phyloP scores from a whole-genome alignment of 306 rosid genomes.

The Medicago arabica region DNA sequence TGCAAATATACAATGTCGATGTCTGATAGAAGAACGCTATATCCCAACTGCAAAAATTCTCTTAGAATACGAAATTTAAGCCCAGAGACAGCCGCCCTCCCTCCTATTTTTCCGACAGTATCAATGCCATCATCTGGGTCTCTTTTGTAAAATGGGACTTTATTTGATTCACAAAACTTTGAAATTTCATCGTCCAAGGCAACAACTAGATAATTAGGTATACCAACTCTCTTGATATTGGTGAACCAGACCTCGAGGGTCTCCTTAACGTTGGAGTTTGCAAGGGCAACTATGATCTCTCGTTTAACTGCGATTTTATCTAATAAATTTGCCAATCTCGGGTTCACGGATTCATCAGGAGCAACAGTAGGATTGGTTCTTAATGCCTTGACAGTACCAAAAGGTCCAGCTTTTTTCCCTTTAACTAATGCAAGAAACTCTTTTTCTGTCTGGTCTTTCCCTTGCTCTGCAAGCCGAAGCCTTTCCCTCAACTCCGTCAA shows the following conservation, averaged over 20 bases:
- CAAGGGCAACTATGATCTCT: constrained; percentile 88
- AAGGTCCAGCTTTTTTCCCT: constrained; percentile 75
- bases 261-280: constrained; percentile 81
- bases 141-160: constrained; percentile 81
- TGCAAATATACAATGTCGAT: constrained; percentile 89
- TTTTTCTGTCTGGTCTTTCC: constrained; percentile 81
- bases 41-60: constrained; percentile 91
- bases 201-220: constrained; percentile 80
- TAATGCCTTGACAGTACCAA: constrained; percentile 79
- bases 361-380: constrained; percentile 73
- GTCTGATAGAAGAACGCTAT: constrained; percentile 89
- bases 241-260: constrained; percentile 88
- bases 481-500: constrained; percentile 64
- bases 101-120: constrained; percentile 44
- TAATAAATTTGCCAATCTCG: constrained; percentile 78
- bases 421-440: constrained; percentile 71
- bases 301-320: constrained; percentile 71
- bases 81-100: constrained; percentile 57
- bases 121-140: constrained; percentile 73
- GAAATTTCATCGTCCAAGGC: constrained; percentile 76
- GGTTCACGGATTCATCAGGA: constrained; percentile 85
- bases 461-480: background rate
- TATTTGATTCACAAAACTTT: constrained; percentile 58
- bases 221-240: constrained; percentile 74
- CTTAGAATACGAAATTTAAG: constrained; percentile 81